Evolutionary conservation across 148 eudicot genomes (phyloP), one percentile per base, ranked within the genome.

Genomic region (Heliamphora exappendiculata): DNA sequence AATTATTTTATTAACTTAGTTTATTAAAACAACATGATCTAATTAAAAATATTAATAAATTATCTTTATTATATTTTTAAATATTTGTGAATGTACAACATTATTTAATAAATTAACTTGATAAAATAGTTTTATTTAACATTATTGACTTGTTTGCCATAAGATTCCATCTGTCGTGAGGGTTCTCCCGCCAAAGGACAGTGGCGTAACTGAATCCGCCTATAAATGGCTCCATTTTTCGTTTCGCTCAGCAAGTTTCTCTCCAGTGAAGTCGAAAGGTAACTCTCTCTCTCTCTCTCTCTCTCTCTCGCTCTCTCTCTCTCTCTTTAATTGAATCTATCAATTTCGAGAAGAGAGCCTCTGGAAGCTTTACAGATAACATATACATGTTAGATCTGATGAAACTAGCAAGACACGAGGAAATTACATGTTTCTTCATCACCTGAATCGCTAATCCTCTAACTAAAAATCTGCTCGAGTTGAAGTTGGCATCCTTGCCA

Each of bases 111-210:
- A n/a, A n/a, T n/a, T n/a, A n/a, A n/a, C n/a, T n/a, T n/a, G n/a
- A n/a, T n/a, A n/a, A n/a, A n/a, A n/a, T n/a, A n/a, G n/a, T n/a
- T n/a, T n/a, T n/a, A n/a, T n/a, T n/a, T n/a, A n/a, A n/a, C n/a
- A n/a, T n/a, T n/a, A n/a, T n/a, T n/a, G n/a, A n/a, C n/a, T n/a
- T n/a, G n/a, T n/a, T n/a, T n/a, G n/a, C n/a, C n/a, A n/a, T n/a
- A n/a, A n/a, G n/a, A n/a, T n/a, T n/a, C n/a, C n/a, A n/a, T n/a
- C n/a, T n/a, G n/a, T n/a, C n/a, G n/a, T n/a, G n/a, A n/a, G n/a
- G n/a, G 50, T 39, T 37, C 71, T 67, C 71, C 71, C 71, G 70
- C 50, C 72, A 67, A 24, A 12, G 51, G 16, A 20, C 17, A 20
- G 31, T 11, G 22, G 70, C 50, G 6, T 45, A 41, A n/a, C 19